A percentile compares a stretch with the other conserved stretches of the same genome.
phyloP scores from a whole-genome alignment of 208 protist species.

The Leishmania major region DNA sequence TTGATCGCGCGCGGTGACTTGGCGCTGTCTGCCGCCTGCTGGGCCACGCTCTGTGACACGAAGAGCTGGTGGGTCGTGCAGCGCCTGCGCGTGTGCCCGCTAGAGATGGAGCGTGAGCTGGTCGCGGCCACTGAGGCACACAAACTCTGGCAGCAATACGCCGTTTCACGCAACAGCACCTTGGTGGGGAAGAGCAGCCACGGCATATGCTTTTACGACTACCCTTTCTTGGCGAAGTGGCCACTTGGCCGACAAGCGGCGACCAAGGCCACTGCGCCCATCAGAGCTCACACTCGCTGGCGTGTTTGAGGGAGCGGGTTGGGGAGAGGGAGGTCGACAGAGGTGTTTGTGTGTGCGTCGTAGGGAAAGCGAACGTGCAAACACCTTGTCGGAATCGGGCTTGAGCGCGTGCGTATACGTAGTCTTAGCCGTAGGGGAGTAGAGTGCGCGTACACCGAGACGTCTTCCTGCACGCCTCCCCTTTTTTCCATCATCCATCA shows the following conservation, averaged over 20 bases:
- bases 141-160: slow-evolving; percentile 27
- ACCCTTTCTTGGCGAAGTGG: slow-evolving; percentile 25
- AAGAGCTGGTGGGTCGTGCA: slow-evolving; percentile 27
- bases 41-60: slow-evolving; percentile 61
- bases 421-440: neutral
- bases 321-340: neutral
- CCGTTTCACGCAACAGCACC: slow-evolving; percentile 17
- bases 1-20: slow-evolving; percentile 62
- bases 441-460: neutral
- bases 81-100: slow-evolving; percentile 36
- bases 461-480: neutral
- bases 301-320: neutral
- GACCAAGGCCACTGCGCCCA: neutral
- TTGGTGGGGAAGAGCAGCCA: slow-evolving; percentile 37
- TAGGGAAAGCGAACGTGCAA: neutral
- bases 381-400: neutral
- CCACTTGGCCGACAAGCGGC: neutral
- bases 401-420: neutral
- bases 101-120: slow-evolving; percentile 69
- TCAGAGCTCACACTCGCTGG: neutral
- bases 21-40: slow-evolving; percentile 67
- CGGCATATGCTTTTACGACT: slow-evolving; percentile 20
- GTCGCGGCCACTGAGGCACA: slow-evolving; percentile 59
- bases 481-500: neutral
- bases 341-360: neutral